Conservation (phyloP, 1,284 basidiomycete genomes). For the Takashimella tepidaria region DNA sequence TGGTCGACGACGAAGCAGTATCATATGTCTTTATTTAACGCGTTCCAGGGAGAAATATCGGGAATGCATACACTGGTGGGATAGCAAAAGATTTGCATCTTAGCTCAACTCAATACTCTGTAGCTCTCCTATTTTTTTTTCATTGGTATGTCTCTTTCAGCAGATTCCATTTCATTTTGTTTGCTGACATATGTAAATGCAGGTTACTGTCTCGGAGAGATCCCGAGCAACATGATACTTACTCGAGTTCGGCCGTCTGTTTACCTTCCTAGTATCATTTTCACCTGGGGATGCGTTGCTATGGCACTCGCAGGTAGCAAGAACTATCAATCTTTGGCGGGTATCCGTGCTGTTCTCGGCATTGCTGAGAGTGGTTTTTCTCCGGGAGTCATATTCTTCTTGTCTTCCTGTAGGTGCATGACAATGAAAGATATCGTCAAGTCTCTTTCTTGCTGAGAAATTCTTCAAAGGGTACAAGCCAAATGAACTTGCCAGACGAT, state of each 20-base stretch:
- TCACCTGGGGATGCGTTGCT: slow-evolving; percentile 19
- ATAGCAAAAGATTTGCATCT: slow-evolving; percentile 9
- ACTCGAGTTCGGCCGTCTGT: slow-evolving; percentile 16
- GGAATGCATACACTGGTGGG: slow-evolving; percentile 18
- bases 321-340: slow-evolving; percentile 8
- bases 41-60: slow-evolving; percentile 13
- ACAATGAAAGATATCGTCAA: too few species aligned
- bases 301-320: slow-evolving; percentile 10
- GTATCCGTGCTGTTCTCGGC: slow-evolving; percentile 14
- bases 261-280: slow-evolving; percentile 25
- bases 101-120: slow-evolving; percentile 9
- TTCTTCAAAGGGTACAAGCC: slow-evolving; percentile 12
- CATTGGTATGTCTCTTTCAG: slow-evolving; percentile 3
- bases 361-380: slow-evolving; percentile 9
- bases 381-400: slow-evolving; percentile 13
- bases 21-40: neutral
- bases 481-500: slow-evolving; percentile 8
- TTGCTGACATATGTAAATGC: neutral
- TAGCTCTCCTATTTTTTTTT: slow-evolving; percentile 11
- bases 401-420: slow-evolving; percentile 3
- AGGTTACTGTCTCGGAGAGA: slow-evolving; percentile 5
- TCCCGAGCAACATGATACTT: slow-evolving; percentile 27
- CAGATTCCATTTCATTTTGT: too few species aligned
- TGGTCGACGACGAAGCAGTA: neutral
- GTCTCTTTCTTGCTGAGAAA: too few species aligned